Conservation (phyloP, 306 rosid species). For the Lathyrus tuberosus region DNA sequence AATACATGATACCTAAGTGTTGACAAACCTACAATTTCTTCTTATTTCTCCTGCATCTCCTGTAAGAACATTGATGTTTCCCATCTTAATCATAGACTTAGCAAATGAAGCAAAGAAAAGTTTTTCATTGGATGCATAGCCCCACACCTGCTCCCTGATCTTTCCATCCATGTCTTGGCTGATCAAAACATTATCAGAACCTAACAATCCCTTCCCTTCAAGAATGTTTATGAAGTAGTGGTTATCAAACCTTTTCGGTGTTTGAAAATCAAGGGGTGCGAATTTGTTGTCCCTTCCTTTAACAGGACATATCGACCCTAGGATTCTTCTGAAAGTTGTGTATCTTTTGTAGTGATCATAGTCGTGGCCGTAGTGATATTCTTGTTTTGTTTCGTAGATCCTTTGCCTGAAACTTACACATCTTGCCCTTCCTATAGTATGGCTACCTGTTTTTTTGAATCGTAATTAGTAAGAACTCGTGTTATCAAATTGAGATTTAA, state of each 20-base stretch:
- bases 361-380: conserved; percentile 50
- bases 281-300: conserved; percentile 56
- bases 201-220: conserved; percentile 73
- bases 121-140: conserved; percentile 65
- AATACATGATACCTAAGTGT: conserved; percentile 28
- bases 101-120: conserved; percentile 72
- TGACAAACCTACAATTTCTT: conserved; percentile 72
- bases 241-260: conserved; percentile 79
- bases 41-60: conserved; percentile 71
- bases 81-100: conserved; percentile 81
- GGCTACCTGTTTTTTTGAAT: conserved; percentile 63
- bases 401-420: conserved; percentile 78
- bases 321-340: conserved; percentile 60
- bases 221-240: conserved; percentile 73
- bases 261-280: conserved; percentile 70
- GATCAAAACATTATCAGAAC: conserved; percentile 72
- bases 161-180: conserved; percentile 60
- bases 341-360: conserved; percentile 65
- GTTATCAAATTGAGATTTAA: neutral
- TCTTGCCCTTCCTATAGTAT: conserved; percentile 87
- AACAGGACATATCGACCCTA: conserved; percentile 73
- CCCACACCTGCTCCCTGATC: conserved; percentile 59
- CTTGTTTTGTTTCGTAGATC: conserved; percentile 50
- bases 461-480: neutral
- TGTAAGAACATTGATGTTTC: conserved; percentile 72